Evolutionary conservation across 1,284 basidiomycete species (phyloP).

Genomic region (Rhodotorula sp.): DNA sequence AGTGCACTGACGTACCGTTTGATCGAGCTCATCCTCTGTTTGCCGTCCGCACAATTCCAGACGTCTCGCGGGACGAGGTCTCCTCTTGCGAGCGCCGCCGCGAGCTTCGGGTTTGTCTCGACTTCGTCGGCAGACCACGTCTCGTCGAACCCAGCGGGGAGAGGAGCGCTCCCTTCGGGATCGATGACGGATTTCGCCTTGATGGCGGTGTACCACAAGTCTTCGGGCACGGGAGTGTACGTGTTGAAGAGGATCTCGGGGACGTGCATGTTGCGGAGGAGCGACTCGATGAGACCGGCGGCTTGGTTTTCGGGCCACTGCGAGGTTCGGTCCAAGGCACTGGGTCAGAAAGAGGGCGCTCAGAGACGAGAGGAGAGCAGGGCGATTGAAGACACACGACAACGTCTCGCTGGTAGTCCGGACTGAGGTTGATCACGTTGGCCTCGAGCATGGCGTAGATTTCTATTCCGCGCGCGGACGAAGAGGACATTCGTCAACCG

Average conservation of each 20-base stretch:
- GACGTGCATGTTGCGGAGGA: conserved; percentile 24
- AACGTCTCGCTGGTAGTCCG: conserved; percentile 19
- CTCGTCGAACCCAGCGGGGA: not conserved
- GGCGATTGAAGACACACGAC: conserved; percentile 8
- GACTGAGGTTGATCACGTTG: conserved; percentile 19
- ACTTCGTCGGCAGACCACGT: not conserved
- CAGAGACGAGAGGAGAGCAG: not conserved
- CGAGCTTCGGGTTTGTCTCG: not conserved
- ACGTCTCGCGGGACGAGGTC: not conserved
- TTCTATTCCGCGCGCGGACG: not conserved
- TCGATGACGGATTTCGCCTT: not conserved
- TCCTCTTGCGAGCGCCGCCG: not conserved
- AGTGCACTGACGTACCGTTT: not conserved
- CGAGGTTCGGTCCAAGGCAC: no score
- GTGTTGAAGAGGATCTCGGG: conserved; percentile 29
- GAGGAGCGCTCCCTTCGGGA: not conserved
- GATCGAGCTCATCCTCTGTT: conserved; percentile 24
- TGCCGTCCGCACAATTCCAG: conserved; percentile 24
- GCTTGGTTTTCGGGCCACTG: conserved; percentile 3
- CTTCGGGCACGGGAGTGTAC: conserved; percentile 1
- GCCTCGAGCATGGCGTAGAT: conserved; percentile 11
- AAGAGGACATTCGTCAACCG: not conserved
- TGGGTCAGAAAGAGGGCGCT: no score
- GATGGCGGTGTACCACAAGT: not conserved
- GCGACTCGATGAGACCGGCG: conserved; percentile 11